Conservation (phyloP, 2,329 filamentous ascomycete species). For the Blumeriella jaapii region DNA sequence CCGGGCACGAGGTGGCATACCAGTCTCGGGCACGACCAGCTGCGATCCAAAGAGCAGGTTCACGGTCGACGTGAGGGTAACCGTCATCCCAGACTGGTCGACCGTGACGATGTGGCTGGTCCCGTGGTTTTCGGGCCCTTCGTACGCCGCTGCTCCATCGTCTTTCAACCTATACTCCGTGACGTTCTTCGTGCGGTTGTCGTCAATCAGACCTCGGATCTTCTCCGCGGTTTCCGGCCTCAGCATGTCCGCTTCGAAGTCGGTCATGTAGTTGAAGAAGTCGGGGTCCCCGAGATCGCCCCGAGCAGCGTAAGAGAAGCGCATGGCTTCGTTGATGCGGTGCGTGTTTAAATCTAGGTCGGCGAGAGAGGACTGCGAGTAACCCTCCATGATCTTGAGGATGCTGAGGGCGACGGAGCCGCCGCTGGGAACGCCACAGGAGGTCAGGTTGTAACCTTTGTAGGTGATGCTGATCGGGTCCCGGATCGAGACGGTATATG, state of each 20-base stretch:
- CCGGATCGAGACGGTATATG: constrained; percentile 55
- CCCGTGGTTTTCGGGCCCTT: constrained; percentile 57
- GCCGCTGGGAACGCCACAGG: constrained; percentile 62
- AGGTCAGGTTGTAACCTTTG: constrained; percentile 58
- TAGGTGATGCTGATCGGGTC: constrained; percentile 52
- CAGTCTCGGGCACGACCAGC: constrained; percentile 69
- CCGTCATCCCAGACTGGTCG: constrained; percentile 61
- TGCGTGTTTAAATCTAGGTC: constrained; percentile 56
- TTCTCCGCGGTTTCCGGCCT: constrained; percentile 43
- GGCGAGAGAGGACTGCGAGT: constrained; percentile 36
- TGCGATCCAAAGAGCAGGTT: constrained; percentile 77
- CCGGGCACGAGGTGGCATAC: constrained; percentile 41
- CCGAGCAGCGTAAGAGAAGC: constrained; percentile 76
- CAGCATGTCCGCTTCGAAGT: constrained; percentile 59
- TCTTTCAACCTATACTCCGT: constrained; percentile 66
- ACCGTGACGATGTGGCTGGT: constrained; percentile 64
- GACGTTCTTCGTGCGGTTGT: constrained; percentile 59
- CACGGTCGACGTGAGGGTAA: constrained; percentile 76
- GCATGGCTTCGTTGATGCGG: constrained; percentile 75
- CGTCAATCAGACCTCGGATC: constrained; percentile 57
- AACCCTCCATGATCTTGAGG: constrained; percentile 70
- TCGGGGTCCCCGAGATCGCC: constrained; percentile 72
- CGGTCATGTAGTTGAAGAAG: constrained; percentile 52
- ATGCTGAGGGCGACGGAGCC: constrained; percentile 57
- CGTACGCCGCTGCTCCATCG: constrained; percentile 52